Conservation (phyloP, 2,329 filamentous ascomycete genomes). For the Stachybotrys elegans region DNA sequence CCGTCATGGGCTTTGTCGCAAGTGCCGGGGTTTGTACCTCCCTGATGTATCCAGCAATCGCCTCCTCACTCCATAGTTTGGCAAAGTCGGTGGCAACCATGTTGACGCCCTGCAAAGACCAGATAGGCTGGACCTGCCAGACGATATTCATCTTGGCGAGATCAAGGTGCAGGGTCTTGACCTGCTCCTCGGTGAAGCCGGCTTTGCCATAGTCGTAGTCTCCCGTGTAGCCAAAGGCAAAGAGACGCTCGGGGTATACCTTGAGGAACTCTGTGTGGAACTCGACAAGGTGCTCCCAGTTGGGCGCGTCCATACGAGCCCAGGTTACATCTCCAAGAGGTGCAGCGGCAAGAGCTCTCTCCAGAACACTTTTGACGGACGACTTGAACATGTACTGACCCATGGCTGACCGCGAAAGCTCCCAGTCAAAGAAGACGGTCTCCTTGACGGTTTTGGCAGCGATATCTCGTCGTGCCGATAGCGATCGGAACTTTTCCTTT, state of each 20-base stretch:
- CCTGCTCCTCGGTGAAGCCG: conserved; percentile 24
- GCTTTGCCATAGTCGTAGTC: conserved; percentile 28
- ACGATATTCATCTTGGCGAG: conserved; percentile 30
- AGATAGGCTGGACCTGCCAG: conserved; percentile 37
- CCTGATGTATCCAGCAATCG: conserved; percentile 7
- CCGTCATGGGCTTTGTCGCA: too few species aligned
- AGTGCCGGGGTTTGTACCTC: too few species aligned
- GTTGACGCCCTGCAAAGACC: conserved; percentile 23
- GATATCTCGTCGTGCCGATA: conserved; percentile 10
- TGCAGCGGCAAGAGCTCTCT: conserved; percentile 27
- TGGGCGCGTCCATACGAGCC: conserved; percentile 27
- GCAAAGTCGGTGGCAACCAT: background rate
- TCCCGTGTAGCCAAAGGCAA: conserved; percentile 33
- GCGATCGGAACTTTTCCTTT: conserved; percentile 8
- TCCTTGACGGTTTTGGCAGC: conserved; percentile 16
- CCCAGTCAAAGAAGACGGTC: conserved; percentile 28
- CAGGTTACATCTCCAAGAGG: conserved; percentile 31
- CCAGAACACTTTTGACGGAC: conserved; percentile 22
- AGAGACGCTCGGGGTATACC: conserved; percentile 28
- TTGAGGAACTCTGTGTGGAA: conserved; percentile 29
- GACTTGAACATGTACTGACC: conserved; percentile 30
- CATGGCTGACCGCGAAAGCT: conserved; percentile 24
- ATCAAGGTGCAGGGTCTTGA: conserved; percentile 24
- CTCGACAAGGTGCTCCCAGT: too few species aligned
- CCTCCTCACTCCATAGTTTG: background rate